Base-by-base conservation (phyloP, 1,284 basidiomycete species). In the Pseudozyma tsukubaensis region DNA sequence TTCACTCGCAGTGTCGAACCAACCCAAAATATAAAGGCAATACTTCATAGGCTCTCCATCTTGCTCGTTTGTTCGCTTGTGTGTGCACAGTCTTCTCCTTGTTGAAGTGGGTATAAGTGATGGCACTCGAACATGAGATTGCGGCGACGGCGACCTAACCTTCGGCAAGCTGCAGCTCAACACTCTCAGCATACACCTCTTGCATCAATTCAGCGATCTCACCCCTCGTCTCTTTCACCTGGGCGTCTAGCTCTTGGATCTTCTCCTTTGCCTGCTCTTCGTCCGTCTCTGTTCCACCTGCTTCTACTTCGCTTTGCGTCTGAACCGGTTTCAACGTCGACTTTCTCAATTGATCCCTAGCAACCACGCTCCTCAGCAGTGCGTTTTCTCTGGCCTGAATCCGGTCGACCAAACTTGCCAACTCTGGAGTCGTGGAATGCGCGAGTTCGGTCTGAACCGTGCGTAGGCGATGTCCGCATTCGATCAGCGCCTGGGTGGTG, bases 401-500 rank as follows among this genome's bases (percentile, higher is more conserved):
- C 29, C 19, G 21, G 29, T 69, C 74, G 5, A 66, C 72, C 19
- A 76, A 24, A 4, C 1, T 3, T 12, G 71, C 69, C 4, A 78
- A 40, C 12, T 65, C 36, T 9, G 67, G 47, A 4, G 39, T 9
- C 19, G 11, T 29, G 2, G 58, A 62, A 51, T 77, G 62, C 0
- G 50, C 12, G 1, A 77, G 50, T 43, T 78, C 77, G 29, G 67
- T 74, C 42, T 78, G 66, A 36, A 78, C 65, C 8, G 60, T 37
- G 7, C 77, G 57, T 1, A 70, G 53, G 4, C 65, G 32, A 42
- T 78, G 77, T 11, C 62, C 58, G 35, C 77, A 76, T 44, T 77
- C 75, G 49, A 78, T 66, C 7, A 78, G 63, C 3, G 64, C 74
- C 21, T 71, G 70, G 2, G 77, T 77, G 3, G 77, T 73, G 54